These are phyloP conservation scores for Komagataella pseudopastoris DNA, from an alignment of 805 yeast genomes.

Conservation along the genomic window DNA sequence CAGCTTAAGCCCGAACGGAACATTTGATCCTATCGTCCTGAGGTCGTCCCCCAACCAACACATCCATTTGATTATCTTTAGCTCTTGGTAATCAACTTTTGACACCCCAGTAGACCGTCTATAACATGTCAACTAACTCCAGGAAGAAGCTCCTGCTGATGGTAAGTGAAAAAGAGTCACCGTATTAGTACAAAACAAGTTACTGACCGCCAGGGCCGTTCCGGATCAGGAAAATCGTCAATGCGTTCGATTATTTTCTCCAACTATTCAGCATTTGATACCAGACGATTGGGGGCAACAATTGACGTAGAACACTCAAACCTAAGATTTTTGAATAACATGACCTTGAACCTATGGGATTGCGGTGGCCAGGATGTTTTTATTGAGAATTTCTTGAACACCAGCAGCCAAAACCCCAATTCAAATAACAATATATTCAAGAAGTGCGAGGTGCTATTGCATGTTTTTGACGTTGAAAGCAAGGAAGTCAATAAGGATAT, in stretches of 20 bases:
- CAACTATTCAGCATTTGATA: constrained; percentile 93
- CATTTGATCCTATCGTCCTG: too few relatives aligned
- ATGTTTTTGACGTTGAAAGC: constrained; percentile 92
- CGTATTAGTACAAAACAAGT: not conserved
- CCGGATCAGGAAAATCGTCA: constrained; percentile 95
- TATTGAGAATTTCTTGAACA: constrained; percentile 69
- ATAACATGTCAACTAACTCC: constrained; percentile 3
- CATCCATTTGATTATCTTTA: not conserved
- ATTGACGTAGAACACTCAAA: constrained; percentile 98
- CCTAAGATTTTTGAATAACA: constrained; percentile 80
- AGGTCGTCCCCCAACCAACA: not conserved
- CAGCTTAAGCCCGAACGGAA: too few relatives aligned
- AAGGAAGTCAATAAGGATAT: constrained; percentile 87
- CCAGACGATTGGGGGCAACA: constrained; percentile 90
- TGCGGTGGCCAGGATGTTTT: constrained; percentile 97
- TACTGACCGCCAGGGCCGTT: constrained; percentile 51
- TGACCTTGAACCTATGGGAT: constrained; percentile 94
- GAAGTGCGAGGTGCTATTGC: constrained; percentile 90
- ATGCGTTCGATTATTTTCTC: constrained; percentile 95
- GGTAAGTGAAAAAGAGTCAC: constrained; percentile 2
- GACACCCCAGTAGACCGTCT: not conserved
- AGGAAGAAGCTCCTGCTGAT: constrained; percentile 8
- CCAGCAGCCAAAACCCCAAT: constrained; percentile 27
- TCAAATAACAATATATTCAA: constrained; percentile 88
- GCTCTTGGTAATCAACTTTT: not conserved